Base-by-base conservation (phyloP, 805 yeast genomes). In the Priceomyces haplophilus region DNA sequence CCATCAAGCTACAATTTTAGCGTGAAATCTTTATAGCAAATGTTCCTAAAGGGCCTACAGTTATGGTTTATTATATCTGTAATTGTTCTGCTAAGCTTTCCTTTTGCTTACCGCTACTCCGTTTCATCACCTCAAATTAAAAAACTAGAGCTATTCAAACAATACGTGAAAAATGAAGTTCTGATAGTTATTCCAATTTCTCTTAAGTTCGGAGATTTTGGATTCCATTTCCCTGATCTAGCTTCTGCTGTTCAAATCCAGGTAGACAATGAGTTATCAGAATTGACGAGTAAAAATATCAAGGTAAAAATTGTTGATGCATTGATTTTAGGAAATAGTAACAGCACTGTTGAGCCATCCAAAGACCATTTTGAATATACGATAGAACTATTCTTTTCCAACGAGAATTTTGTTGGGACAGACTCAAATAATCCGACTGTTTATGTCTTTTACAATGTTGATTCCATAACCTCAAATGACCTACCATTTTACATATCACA, bases 191-290 rank as follows among this genome's bases (percentile, higher is more conserved):
- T 65, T 18, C 59, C 57, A 3, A 47, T 68, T 7, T 41, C 51
- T 33, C 41, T 67, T 17, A 50, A 48, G 33, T 58, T 58, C 44
- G 65, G 65, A 6, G 67, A 67, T 45, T 48, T 71, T 8, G 77
- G 76, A 1, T 71, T 80, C 48, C 59, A 64, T 13, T 81, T 82
- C 50, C 90, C 91, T 0, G 96, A 88, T 57, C 54, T 88, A 15
- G 76, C 73, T 1, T 69, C 69, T 34, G 88, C 75, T 3, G 46
- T 64, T 3, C 73, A 69, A 41, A 10, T 44, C 0, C 75, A 71
- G 50, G 40, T 68, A 4, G 63, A 69, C 40, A 38, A 24, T 3
- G 58, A 56, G 29, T 24, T 54, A n/a, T 11, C 10, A 13, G 40
- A 41, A 8, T 24, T 41, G 3, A 42, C 44, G 23, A 43, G 46